Evolutionary conservation across 1,284 basidiomycete species (phyloP), one percentile per base, ranked within the genome.

Genomic region (Phylloporus sp.): DNA sequence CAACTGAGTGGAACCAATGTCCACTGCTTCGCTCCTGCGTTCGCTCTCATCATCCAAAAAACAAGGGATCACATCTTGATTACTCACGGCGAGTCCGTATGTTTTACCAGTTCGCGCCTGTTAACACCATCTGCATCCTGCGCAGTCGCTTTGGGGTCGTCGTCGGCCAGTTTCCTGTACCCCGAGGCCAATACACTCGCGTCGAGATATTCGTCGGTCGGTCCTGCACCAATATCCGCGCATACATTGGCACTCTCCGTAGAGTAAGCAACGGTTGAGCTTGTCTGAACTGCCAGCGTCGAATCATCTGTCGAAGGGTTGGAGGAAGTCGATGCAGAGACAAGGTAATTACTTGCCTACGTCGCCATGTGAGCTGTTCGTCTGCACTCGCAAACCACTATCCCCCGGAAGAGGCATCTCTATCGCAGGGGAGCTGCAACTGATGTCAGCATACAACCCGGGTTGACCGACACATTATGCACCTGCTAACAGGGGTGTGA

Each of bases 71-170:
- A n/a, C 32, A 28, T n/a, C 18, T 29, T 20, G 24, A 37, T 24
- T n/a, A 64, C 67, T 62, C 53, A 68, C 67, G 24, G 37, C 24
- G 65, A 57, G 26, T 10, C 37, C 13, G 8, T 28, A 32, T 15
- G 12, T 12, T 34, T 46, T 12, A n/a, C 61, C 53, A 42, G 4
- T 15, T 55, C 17, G 24, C 13, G 17, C 40, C 26, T 40, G 8
- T 44, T 34, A 7, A 29, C 11, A 4, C 32, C 40, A 0, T 44
- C n/a, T 13, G 11, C 32, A n/a, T 11, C 50, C 18, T 46, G 56
- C n/a, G 17, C 15, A 12, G 12, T 29, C 37, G 28, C 28, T 11
- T 34, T 18, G 24, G 6, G 56, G 47, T 47, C 55, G 28, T 4
- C 28, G 10, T 28, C n/a, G 2, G 28, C 39, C 22, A 32, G 55